A percentile compares a stretch with the other conserved stretches of the same genome.
phyloP scores from a whole-genome alignment of 73 alveolate species.

The Tetrahymena malaccensis region DNA sequence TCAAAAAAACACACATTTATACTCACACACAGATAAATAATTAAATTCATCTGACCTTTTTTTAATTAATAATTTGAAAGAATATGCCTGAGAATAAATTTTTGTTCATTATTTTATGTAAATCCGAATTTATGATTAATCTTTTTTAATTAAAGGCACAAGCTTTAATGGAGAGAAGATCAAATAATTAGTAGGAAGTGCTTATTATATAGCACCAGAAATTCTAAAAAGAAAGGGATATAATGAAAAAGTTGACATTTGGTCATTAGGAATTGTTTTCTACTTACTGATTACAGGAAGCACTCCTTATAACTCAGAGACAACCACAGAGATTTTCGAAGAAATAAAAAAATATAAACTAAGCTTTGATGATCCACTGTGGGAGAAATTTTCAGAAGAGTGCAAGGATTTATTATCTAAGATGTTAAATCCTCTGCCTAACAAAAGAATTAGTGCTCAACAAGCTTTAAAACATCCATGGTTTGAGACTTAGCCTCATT shows the following conservation, averaged over 20 bases:
- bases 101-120: not conserved
- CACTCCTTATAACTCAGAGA: constrained; percentile 16
- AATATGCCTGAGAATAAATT: not conserved
- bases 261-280: constrained; percentile 36
- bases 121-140: not conserved
- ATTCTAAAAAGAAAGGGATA: constrained; percentile 4
- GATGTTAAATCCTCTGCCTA: constrained; percentile 25
- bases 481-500: not conserved
- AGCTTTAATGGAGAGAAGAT: not conserved
- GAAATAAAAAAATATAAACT: constrained; percentile 3
- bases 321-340: not conserved
- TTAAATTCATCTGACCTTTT: not conserved
- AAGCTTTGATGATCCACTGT: constrained; percentile 1
- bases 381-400: constrained; percentile 14
- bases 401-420: constrained; percentile 1
- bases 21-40: too few relatives aligned
- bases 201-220: constrained; percentile 40
- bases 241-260: constrained; percentile 37
- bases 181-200: constrained; percentile 18
- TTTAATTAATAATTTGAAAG: not conserved
- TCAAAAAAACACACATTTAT: not conserved
- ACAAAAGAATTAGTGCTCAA: constrained; percentile 48
- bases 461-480: constrained; percentile 53
- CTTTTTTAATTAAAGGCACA: not conserved
- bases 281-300: constrained; percentile 13